Evolutionary conservation across 208 protist species (phyloP), one percentile per base, ranked within the genome.

Genomic region (Trypanosoma scelopori): DNA sequence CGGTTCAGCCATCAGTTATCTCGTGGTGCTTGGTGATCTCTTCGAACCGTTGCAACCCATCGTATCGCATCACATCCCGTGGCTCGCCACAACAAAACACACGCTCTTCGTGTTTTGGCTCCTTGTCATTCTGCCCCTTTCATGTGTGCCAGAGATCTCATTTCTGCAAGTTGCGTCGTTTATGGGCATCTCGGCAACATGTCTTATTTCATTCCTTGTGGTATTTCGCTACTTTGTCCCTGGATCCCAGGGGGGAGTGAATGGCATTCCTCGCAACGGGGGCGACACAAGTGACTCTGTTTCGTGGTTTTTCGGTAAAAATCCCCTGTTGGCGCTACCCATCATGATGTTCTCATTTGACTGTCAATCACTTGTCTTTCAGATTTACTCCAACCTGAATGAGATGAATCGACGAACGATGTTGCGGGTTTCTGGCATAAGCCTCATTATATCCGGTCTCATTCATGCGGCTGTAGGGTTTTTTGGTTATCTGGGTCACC

Each of bases 341-440:
- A 86, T 92, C 64, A 83, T 89, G 55, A 92, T 92, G 86, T 92
- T 92, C 67, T 87, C 82, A 52, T 92, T 92, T 50, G 86, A 87
- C 57, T 92, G 86, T 53, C 86, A 92, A 69, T 82, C 82, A 27
- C 72, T 92, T 32, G 76, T 89, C 3, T 92, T 92, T 52, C 86
- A 92, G 56, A 76, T 92, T 23, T 92, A 92, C 72, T 74, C 82
- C 12, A 60, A 67, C 0, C 70, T 92, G 3, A 50, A 80, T 1
- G 67, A 82, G 48, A 89, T 89, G 81, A 69, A 71, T 9, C 85
- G 85, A 30, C 55, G 58, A 37, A 88, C 63, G 53, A 92, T 92
- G 86, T 47, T 79, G 58, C 55, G 67, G 18, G 82, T 92, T 23
- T 63, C 86, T n/a, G 37, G 78, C 1, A 50, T 85, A 20, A 84